These are phyloP conservation scores for Phaeosphaeriaceae sp. DNA, from an alignment of 2,329 filamentous ascomycete genomes.

Conservation along the genomic window DNA sequence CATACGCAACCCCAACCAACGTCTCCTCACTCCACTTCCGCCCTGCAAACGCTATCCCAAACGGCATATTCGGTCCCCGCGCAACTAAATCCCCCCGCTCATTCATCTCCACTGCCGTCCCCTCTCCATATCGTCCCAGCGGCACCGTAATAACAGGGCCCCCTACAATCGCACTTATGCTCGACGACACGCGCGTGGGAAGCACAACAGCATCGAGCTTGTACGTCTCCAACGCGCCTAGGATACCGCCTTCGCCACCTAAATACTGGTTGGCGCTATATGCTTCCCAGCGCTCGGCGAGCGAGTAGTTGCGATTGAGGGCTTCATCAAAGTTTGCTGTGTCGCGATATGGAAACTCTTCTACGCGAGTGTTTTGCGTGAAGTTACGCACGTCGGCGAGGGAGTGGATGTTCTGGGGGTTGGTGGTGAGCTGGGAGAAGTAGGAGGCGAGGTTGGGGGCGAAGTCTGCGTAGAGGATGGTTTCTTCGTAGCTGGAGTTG, in stretches of 20 bases:
- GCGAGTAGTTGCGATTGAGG: slow-evolving; percentile 61
- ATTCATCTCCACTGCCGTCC: slow-evolving; percentile 56
- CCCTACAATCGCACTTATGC: slow-evolving; percentile 63
- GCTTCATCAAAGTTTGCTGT: slow-evolving; percentile 63
- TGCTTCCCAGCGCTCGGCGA: slow-evolving; percentile 62
- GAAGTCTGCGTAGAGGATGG: slow-evolving; percentile 66
- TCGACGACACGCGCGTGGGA: slow-evolving; percentile 58
- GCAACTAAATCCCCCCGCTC: slow-evolving; percentile 59
- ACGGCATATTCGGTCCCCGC: slow-evolving; percentile 62
- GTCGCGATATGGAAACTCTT: slow-evolving; percentile 68
- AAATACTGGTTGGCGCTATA: slow-evolving; percentile 62
- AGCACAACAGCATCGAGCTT: slow-evolving; percentile 68
- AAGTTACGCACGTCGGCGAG: slow-evolving; percentile 62
- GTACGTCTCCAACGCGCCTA: slow-evolving; percentile 64
- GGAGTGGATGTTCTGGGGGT: slow-evolving; percentile 62
- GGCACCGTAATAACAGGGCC: slow-evolving; percentile 69
- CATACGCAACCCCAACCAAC: slow-evolving; percentile 70
- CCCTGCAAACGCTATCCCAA: slow-evolving; percentile 70
- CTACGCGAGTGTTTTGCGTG: slow-evolving; percentile 59
- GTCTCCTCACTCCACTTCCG: slow-evolving; percentile 65
- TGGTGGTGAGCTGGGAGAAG: slow-evolving; percentile 61
- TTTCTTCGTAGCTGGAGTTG: slow-evolving; percentile 48
- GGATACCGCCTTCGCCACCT: slow-evolving; percentile 65
- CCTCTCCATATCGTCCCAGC: slow-evolving; percentile 61
- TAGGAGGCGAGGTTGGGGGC: slow-evolving; percentile 63